Base-by-base conservation (phyloP, 495 filamentous ascomycete genomes). In the Bathelium albidoporum region DNA sequence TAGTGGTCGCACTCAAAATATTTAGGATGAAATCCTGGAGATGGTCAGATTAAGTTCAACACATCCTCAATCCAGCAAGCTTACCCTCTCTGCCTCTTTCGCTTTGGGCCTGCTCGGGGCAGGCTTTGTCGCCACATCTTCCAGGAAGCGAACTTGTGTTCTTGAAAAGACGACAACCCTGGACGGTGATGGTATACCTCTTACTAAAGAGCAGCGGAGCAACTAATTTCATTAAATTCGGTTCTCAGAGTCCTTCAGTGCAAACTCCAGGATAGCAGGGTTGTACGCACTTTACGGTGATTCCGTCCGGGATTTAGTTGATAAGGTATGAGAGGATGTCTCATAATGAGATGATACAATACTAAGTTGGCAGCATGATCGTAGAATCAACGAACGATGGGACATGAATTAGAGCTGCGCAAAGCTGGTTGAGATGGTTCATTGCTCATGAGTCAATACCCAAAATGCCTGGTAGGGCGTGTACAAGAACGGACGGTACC, bases 1-100 rank as follows among this genome's bases (percentile, higher is more conserved):
- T 96, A 1, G 91, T 85, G 3, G 90, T 88, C 14, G 92, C 89
- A 67, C 83, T 87, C 24, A 97, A 78, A 7, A 96, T 80, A 31
- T 70, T 64, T 62, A 70, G 2, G 29, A 55, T 55, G 16, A 55
- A 55, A 24, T 55, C 49, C 49, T 55, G 20, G 49, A 55, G 9
- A 28, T 9, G 24, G 11, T 29, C 20, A 55, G 20, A 0, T 0
- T 2, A 10, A 11, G 11, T 55, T 2, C 7, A 29, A 29, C 20
- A 28, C 2, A 7, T 11, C 29, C 20, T 55, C 0, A 55, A 0
- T 10, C 10, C 22, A 55, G 49, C 14, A 22, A 49, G 16, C 49
- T 55, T 28, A 55, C 49, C 24, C 49, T 55, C 7, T 55, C 49
- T 28, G 49, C 49, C 20, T 26, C 7, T 9, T 55, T 55, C n/a